These are phyloP conservation scores for Mycena crocata DNA, from an alignment of 768 basidiomycete species.

Conservation along the genomic window DNA sequence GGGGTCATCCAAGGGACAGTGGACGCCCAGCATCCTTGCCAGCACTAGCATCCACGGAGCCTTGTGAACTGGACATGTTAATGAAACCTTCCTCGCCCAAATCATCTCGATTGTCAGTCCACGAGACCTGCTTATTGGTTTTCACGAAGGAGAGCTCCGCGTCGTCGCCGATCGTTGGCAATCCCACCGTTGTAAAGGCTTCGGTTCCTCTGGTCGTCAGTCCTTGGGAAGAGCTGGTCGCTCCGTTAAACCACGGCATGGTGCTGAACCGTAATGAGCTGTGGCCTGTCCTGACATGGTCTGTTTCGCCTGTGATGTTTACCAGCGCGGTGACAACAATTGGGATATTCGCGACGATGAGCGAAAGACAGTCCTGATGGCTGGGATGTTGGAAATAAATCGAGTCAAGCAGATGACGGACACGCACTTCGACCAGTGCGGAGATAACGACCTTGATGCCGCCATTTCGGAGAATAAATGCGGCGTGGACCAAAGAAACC, in stretches of 20 bases:
- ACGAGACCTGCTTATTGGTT: background rate
- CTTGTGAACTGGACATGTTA: background rate
- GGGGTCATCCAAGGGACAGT: background rate
- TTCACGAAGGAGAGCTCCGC: background rate
- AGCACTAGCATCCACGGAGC: background rate
- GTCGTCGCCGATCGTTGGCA: background rate
- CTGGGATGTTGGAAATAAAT: background rate
- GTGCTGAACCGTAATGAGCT: constrained; percentile 20
- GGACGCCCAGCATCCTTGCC: no score
- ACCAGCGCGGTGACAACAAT: constrained; percentile 49
- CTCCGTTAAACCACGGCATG: constrained; percentile 8
- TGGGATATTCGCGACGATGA: constrained; percentile 55
- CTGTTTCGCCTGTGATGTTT: constrained; percentile 16
- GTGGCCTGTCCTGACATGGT: background rate
- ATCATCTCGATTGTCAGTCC: background rate
- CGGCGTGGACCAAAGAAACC: constrained; percentile 59
- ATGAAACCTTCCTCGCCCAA: background rate
- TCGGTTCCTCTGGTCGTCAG: background rate
- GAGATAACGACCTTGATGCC: constrained; percentile 48
- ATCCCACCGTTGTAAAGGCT: background rate
- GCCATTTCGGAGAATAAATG: constrained; percentile 49
- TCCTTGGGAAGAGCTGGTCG: background rate
- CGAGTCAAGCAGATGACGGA: background rate
- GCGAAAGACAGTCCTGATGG: constrained; percentile 46
- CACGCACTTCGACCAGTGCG: constrained; percentile 56